These are phyloP conservation scores for Entomortierella parvispora DNA, from an alignment of 192 early-diverging fungal species.

Conservation along the genomic window DNA sequence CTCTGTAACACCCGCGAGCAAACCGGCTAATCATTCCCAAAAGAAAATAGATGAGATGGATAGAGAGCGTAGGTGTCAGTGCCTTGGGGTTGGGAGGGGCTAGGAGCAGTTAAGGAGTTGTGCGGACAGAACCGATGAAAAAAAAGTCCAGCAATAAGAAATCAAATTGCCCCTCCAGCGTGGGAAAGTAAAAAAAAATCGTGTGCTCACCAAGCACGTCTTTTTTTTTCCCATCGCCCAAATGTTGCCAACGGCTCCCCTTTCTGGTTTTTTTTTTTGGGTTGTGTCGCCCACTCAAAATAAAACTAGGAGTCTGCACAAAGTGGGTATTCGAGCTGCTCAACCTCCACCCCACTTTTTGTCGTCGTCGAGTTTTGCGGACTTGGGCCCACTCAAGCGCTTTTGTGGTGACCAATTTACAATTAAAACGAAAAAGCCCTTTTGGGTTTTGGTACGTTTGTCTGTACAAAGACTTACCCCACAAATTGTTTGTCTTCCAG, in stretches of 20 bases:
- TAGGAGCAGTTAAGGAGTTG: too few relatives aligned
- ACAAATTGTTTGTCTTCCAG: conserved; percentile 66
- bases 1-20: conserved; percentile 93
- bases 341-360: not conserved
- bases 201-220: not conserved
- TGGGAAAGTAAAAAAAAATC: conserved; percentile 19
- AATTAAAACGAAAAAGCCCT: too few relatives aligned
- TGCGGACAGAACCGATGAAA: too few relatives aligned
- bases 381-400: too few relatives aligned
- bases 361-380: too few relatives aligned
- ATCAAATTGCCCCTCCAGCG: not conserved
- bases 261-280: too few relatives aligned
- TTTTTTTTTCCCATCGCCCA: conserved; percentile 3
- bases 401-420: too few relatives aligned
- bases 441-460: conserved; percentile 7
- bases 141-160: not conserved
- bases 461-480: conserved; percentile 29
- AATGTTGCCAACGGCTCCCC: not conserved
- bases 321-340: not conserved
- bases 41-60: not conserved
- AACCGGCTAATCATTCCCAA: conserved; percentile 74
- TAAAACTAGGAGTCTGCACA: too few relatives aligned
- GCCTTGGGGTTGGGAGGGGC: not conserved
- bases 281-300: not conserved
- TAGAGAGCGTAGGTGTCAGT: conserved; percentile 12